These are phyloP conservation scores for Persicaria tinctoria DNA, from an alignment of 148 eudicot genomes.

Conservation along the genomic window DNA sequence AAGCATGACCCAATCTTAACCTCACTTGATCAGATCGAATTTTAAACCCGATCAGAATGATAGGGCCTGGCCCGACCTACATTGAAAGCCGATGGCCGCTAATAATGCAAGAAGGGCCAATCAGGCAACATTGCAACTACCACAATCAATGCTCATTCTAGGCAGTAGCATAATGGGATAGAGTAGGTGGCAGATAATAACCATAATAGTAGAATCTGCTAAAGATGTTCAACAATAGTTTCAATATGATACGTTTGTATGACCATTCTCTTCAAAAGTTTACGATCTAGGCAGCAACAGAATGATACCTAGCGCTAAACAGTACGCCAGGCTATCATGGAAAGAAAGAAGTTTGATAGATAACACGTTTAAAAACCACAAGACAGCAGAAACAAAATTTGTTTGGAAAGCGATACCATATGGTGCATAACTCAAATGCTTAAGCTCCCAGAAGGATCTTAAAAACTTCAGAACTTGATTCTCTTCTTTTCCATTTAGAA, in stretches of 20 bases:
- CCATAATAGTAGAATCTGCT: neutral
- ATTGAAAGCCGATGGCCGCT: too few species aligned
- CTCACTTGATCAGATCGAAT: too few species aligned
- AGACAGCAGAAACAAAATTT: neutral
- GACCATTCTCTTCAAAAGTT: neutral
- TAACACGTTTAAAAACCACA: neutral
- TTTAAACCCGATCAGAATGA: too few species aligned
- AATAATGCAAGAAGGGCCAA: neutral
- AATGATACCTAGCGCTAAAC: neutral
- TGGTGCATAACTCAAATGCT: neutral
- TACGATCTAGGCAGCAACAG: neutral
- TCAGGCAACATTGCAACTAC: neutral
- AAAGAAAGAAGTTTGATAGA: neutral
- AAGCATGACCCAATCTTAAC: too few species aligned
- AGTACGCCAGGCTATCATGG: neutral
- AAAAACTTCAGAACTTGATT: neutral
- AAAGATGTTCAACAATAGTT: neutral
- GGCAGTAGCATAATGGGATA: neutral
- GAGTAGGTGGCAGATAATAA: neutral
- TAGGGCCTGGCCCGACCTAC: too few species aligned
- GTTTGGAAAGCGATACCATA: neutral
- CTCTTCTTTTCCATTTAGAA: neutral
- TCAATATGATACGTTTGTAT: neutral
- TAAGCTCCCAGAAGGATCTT: neutral
- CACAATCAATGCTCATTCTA: neutral